A percentile compares a stretch with the other conserved stretches of the same genome.
Evolutionary conservation across 1,284 basidiomycete species (phyloP).

Genomic region (Malassezia psittaci): DNA sequence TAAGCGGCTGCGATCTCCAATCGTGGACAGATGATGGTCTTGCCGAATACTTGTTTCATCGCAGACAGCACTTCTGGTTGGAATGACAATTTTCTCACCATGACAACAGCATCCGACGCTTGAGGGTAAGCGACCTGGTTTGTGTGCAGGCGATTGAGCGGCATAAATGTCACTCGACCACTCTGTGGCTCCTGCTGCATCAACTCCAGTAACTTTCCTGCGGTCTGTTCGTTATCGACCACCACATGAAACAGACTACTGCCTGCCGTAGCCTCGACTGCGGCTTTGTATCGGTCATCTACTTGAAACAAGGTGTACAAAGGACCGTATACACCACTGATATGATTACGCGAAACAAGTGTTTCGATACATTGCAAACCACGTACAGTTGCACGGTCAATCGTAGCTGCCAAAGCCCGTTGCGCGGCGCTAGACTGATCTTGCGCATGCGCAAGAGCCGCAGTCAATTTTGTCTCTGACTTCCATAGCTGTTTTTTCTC

Average conservation of each 20-base stretch:
- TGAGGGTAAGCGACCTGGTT: conserved; percentile 60
- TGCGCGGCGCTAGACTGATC: conserved; percentile 72
- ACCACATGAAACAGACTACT: conserved; percentile 95
- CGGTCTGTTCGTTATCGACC: conserved; percentile 88
- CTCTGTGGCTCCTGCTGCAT: conserved; percentile 77
- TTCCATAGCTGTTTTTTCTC: conserved; percentile 57
- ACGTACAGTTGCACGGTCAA: conserved; percentile 77
- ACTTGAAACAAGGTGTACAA: conserved; percentile 88
- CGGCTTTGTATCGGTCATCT: conserved; percentile 82
- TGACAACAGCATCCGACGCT: conserved; percentile 68
- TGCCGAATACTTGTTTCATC: conserved; percentile 95
- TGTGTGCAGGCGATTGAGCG: conserved; percentile 85
- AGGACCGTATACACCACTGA: conserved; percentile 77
- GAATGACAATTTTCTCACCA: conserved; percentile 66
- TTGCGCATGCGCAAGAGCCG: conserved; percentile 65
- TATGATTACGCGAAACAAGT: conserved; percentile 63
- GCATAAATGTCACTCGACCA: conserved; percentile 96
- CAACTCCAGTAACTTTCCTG: conserved; percentile 71
- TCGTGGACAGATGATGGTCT: conserved; percentile 87
- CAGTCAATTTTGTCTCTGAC: conserved; percentile 61
- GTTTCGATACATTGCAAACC: conserved; percentile 73
- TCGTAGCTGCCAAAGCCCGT: conserved; percentile 71
- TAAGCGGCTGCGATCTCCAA: conserved; percentile 86
- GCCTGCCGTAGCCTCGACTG: conserved; percentile 86
- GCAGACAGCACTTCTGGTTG: conserved; percentile 66